These are phyloP conservation scores for Catunica adiposa DNA, from an alignment of 2,329 filamentous ascomycete species.

Conservation along the genomic window DNA sequence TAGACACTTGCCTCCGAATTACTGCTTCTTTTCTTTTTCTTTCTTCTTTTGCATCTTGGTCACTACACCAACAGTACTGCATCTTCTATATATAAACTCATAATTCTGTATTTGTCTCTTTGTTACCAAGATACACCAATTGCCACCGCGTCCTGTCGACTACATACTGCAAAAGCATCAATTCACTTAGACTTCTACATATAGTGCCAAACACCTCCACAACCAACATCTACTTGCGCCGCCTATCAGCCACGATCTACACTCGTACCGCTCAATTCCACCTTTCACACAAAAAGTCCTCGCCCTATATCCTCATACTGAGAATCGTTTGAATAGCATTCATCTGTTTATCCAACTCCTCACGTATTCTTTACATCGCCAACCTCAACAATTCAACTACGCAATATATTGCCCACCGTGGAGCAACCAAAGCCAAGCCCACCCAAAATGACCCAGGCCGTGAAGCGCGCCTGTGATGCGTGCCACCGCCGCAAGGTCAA, in stretches of 20 bases:
- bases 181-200: not conserved
- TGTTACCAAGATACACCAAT: too few relatives aligned
- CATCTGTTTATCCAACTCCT: not conserved
- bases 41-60: too few relatives aligned
- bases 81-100: too few relatives aligned
- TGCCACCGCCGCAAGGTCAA: conserved; percentile 62
- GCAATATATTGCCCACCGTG: not conserved
- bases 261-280: not conserved
- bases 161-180: too few relatives aligned
- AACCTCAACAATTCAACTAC: too few relatives aligned
- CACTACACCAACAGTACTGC: too few relatives aligned
- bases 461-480: conserved; percentile 52
- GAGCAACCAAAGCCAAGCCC: conserved; percentile 6
- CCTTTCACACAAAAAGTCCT: not conserved
- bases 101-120: too few relatives aligned
- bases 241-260: not conserved
- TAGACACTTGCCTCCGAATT: too few relatives aligned
- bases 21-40: not conserved
- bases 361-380: too few relatives aligned
- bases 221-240: not conserved
- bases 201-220: not conserved
- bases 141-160: too few relatives aligned
- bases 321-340: too few relatives aligned
- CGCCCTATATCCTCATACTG: not conserved
- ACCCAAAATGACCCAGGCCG: conserved; percentile 32